phyloP scores from a whole-genome alignment of 208 protist genomes.

The Trypanosoma vivax region DNA sequence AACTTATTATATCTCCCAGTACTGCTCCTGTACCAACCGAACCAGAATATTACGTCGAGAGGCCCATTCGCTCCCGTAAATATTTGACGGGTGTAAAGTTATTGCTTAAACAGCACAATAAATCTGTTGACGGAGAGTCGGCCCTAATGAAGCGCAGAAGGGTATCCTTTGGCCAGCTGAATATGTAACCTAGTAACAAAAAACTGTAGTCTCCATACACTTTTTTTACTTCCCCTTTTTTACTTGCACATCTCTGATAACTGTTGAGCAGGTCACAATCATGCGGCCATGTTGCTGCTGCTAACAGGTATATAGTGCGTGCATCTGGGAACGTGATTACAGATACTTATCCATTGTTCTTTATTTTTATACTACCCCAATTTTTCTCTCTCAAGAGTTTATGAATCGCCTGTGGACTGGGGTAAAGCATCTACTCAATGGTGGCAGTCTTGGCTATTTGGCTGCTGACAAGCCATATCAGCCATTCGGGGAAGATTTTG shows the following conservation, averaged over 20 bases:
- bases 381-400: not conserved
- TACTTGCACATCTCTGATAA: not conserved
- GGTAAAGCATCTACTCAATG: slow-evolving; percentile 50
- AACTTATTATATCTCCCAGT: slow-evolving; percentile 49
- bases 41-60: not conserved
- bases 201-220: not conserved
- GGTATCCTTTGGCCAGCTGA: not conserved
- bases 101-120: slow-evolving; percentile 2
- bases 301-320: too few relatives aligned
- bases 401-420: slow-evolving; percentile 38
- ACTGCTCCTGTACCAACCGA: not conserved
- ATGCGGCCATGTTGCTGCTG: too few relatives aligned
- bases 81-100: not conserved
- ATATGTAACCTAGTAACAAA: not conserved
- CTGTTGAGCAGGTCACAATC: not conserved
- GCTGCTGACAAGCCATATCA: slow-evolving; percentile 69
- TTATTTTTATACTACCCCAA: slow-evolving; percentile 5
- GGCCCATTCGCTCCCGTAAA: not conserved
- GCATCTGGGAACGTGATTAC: too few relatives aligned
- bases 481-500: slow-evolving; percentile 83
- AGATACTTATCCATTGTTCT: too few relatives aligned
- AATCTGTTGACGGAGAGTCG: slow-evolving; percentile 9
- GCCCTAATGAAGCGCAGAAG: slow-evolving; percentile 7
- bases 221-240: not conserved
- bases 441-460: slow-evolving; percentile 67